Conservation (phyloP, 1,284 basidiomycete species). For the Volvariella volvacea region DNA sequence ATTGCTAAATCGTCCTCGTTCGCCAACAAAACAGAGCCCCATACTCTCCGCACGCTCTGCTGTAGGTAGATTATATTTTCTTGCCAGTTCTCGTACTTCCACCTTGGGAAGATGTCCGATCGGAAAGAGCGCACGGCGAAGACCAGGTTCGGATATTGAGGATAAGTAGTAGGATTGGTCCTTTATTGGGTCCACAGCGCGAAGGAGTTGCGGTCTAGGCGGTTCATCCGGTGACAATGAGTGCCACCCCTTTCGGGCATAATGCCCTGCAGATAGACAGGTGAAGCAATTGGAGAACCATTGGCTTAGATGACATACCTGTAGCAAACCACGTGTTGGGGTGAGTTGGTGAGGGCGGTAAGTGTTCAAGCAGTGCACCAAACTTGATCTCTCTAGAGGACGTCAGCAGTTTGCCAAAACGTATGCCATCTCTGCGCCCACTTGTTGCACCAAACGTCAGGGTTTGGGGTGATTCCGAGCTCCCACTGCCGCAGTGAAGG, state of each 20-base stretch:
- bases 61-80: constrained; percentile 62
- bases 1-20: constrained; percentile 65
- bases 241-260: constrained; percentile 68
- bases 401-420: constrained; percentile 2
- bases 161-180: constrained; percentile 96
- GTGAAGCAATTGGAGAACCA: neutral
- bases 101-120: constrained; percentile 62
- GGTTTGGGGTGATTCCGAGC: constrained; percentile 81
- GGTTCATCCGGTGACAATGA: constrained; percentile 10
- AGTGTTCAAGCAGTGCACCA: constrained; percentile 70
- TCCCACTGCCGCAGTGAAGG: constrained; percentile 77
- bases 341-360: constrained; percentile 30
- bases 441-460: constrained; percentile 92
- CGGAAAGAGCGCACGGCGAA: constrained; percentile 75
- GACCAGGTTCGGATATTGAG: constrained; percentile 59
- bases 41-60: constrained; percentile 84
- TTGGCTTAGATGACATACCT: constrained; percentile 34
- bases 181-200: constrained; percentile 64
- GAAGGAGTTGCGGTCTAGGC: constrained; percentile 55
- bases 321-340: constrained; percentile 69
- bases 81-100: constrained; percentile 77
- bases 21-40: constrained; percentile 96
- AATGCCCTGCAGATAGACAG: constrained; percentile 62
- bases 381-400: constrained; percentile 84
- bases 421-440: constrained; percentile 17